These are phyloP conservation scores for Fusarium humuli DNA, from an alignment of 2,329 filamentous ascomycete genomes.

Conservation along the genomic window DNA sequence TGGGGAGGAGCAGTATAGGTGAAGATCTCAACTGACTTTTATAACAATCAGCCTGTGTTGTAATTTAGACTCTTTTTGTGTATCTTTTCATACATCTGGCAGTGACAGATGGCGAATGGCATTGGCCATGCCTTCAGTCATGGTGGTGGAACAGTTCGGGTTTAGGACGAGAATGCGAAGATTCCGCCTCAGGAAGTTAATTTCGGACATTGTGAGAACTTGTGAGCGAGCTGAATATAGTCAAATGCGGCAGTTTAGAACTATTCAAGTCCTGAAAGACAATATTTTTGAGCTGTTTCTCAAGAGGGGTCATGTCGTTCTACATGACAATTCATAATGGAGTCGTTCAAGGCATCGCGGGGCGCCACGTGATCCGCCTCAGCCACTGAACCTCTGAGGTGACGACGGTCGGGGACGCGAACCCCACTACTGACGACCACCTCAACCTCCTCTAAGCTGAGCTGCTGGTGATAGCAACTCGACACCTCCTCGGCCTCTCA, in stretches of 20 bases:
- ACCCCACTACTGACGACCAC: constrained; percentile 53
- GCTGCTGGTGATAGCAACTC: constrained; percentile 44
- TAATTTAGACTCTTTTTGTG: neutral
- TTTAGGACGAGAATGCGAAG: constrained; percentile 76
- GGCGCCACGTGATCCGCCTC: constrained; percentile 54
- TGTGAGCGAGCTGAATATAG: neutral
- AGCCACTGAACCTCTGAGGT: constrained; percentile 53
- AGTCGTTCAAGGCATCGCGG: constrained; percentile 23
- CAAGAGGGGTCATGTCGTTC: constrained; percentile 13
- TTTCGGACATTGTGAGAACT: constrained; percentile 36
- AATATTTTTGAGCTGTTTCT: constrained; percentile 9
- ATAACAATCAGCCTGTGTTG: constrained; percentile 31
- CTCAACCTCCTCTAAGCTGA: constrained; percentile 47
- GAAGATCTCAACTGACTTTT: constrained; percentile 62
- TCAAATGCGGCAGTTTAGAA: neutral
- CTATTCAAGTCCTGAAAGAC: neutral
- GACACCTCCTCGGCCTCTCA: constrained; percentile 37
- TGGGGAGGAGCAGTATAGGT: constrained; percentile 73
- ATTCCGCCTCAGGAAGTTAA: constrained; percentile 28
- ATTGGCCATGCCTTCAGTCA: constrained; percentile 74
- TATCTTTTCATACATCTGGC: constrained; percentile 38
- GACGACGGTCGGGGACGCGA: constrained; percentile 50
- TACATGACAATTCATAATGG: constrained; percentile 13
- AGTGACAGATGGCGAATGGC: constrained; percentile 58
- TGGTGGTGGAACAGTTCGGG: constrained; percentile 78